Percentiles rank a stretch among this genome's conserved stretches.
Conservation (phyloP, 768 basidiomycete species). For the Hebeloma cylindrosporum region DNA sequence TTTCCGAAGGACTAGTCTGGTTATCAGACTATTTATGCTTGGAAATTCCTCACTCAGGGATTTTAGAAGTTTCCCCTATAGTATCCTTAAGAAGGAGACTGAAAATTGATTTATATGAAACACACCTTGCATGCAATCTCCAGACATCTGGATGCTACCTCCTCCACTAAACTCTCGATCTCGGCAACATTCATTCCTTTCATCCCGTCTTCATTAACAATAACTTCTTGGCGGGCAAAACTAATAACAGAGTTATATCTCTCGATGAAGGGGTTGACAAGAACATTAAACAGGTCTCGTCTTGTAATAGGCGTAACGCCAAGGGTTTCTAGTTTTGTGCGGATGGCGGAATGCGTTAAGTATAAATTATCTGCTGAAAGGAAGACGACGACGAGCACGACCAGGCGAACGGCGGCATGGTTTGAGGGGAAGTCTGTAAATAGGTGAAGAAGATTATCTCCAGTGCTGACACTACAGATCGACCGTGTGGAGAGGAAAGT, state of each 20-base stretch:
- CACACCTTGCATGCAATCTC: constrained; percentile 61
- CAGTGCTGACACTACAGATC: constrained; percentile 49
- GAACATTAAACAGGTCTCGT: constrained; percentile 59
- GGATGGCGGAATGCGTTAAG: constrained; percentile 34
- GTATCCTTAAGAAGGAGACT: constrained; percentile 3
- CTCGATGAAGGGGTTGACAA: constrained; percentile 72
- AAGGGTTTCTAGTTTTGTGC: constrained; percentile 53
- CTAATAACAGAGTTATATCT: constrained; percentile 49
- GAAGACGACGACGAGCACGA: constrained; percentile 73
- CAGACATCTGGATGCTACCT: constrained; percentile 60
- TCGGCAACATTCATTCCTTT: constrained; percentile 46
- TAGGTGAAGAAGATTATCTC: constrained; percentile 57
- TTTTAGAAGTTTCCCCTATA: constrained; percentile 65
- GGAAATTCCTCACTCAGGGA: constrained; percentile 51
- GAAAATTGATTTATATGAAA: not conserved
- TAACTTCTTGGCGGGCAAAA: constrained; percentile 43
- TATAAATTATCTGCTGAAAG: constrained; percentile 38
- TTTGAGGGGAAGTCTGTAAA: constrained; percentile 65
- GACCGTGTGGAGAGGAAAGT: constrained; percentile 71
- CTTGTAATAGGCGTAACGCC: constrained; percentile 55
- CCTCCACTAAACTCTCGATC: constrained; percentile 48
- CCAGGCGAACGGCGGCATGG: constrained; percentile 61
- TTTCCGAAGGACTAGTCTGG: constrained; percentile 46
- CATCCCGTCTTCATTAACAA: constrained; percentile 30
- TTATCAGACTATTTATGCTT: constrained; percentile 40